Evolutionary conservation across 306 rosid genomes (phyloP), one percentile per base, ranked within the genome.

Genomic region (Fagus crenata): DNA sequence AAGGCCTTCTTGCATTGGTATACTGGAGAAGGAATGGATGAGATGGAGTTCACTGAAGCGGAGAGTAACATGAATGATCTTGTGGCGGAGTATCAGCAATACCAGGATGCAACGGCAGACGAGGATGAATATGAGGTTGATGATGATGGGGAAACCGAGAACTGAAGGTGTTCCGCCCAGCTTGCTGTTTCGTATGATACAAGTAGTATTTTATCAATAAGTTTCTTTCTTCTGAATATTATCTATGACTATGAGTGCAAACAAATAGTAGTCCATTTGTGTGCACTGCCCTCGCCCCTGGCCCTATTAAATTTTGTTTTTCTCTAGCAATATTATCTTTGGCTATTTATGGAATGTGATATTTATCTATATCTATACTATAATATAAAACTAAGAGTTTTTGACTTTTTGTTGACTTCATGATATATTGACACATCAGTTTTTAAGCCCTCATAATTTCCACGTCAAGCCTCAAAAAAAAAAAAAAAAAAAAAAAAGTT

Each of bases 1-100:
- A 91, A 91, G 80, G 96, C 96, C 37, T 91, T 91, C 89, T 91
- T 91, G 93, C 93, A 89, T 35, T 89, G 93, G 93, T 89, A 89
- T 18, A 89, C 93, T 2, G 93, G 89, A 65, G 93, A 89, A 84
- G 93, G 93, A 75, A 89, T 89, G 93, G 93, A 89, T 74, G 93
- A 87, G 82, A 84, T 89, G 93, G 93, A 89, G 78, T 89, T 89
- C 15, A 89, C 89, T 3, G 91, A 89, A 74, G 93, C 93, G 0
- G 93, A 89, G 81, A 87, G 93, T 28, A 91, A 91, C 72, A 89
- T 91, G 96, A 91, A 91, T 55, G 96, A 89, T 64, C 96, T 91
- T 60, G 92, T 91, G 51, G 90, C 96, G 0, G 93, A 91, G 79
- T 89, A 91, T 75, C 96, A 91, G 69, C 96, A 89, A 51, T 91